These are phyloP conservation scores for Quercus dentata DNA, from an alignment of 306 rosid species.

Conservation along the genomic window DNA sequence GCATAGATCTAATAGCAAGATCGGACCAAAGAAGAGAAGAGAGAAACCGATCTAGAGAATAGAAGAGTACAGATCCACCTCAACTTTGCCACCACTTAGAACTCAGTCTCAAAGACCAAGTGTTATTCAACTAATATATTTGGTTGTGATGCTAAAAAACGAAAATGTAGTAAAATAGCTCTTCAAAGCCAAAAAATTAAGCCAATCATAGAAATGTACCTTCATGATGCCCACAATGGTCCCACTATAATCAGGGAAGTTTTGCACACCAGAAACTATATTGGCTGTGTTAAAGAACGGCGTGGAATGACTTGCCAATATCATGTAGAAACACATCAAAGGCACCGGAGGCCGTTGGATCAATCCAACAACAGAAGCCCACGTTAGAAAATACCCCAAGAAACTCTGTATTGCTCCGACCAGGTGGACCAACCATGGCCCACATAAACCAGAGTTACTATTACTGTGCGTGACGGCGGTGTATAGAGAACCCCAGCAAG, in stretches of 20 bases:
- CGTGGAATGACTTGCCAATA: conserved; percentile 50
- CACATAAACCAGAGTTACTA: conserved; percentile 1
- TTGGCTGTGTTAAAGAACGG: conserved; percentile 16
- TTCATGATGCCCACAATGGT: conserved; percentile 83
- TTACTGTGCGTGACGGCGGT: conserved; percentile 47
- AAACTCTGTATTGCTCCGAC: conserved; percentile 63
- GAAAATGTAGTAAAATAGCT: too few relatives aligned
- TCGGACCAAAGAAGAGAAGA: too few relatives aligned
- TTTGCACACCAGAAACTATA: conserved; percentile 63
- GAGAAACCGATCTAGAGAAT: too few relatives aligned
- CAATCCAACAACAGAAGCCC: conserved; percentile 74
- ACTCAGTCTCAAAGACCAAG: too few relatives aligned
- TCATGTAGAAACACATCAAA: conserved; percentile 59
- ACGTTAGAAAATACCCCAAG: conserved; percentile 58
- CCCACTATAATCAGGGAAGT: conserved; percentile 57
- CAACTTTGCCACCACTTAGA: too few relatives aligned
- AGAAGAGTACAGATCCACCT: too few relatives aligned
- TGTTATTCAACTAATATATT: too few relatives aligned
- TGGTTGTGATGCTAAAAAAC: too few relatives aligned
- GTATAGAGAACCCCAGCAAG: conserved; percentile 75
- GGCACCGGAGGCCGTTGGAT: conserved; percentile 57
- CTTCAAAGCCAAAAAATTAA: too few relatives aligned
- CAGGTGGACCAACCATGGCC: conserved; percentile 69
- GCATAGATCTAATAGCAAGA: too few relatives aligned
- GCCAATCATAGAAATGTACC: conserved; percentile 30